A percentile compares a stretch with the other conserved stretches of the same genome.
phyloP scores from a whole-genome alignment of 345 rosid species.

The Aquilaria yunnanensis region DNA sequence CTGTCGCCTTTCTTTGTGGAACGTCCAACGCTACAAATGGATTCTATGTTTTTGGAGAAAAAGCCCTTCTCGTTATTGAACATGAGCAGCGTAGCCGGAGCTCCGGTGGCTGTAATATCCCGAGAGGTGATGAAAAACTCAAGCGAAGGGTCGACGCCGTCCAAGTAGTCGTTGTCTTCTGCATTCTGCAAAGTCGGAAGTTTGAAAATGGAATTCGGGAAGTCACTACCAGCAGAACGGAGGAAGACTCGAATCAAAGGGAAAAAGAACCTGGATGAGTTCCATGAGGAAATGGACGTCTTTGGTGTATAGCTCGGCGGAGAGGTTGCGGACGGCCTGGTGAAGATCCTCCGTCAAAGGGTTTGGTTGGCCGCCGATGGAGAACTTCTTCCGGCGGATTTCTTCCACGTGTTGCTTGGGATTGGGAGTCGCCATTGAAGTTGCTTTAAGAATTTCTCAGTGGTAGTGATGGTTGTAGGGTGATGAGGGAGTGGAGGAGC shows the following conservation, averaged over 20 bases:
- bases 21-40: constrained; percentile 61
- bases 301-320: constrained; percentile 64
- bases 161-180: constrained; percentile 62
- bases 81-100: constrained; percentile 53
- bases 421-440: not conserved
- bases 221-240: too few species aligned
- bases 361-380: constrained; percentile 49
- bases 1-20: constrained; percentile 68
- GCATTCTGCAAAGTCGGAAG: constrained; percentile 42
- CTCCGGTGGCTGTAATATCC: constrained; percentile 66
- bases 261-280: constrained; percentile 41
- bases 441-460: too few species aligned
- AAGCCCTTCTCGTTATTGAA: constrained; percentile 74
- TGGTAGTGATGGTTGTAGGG: too few species aligned
- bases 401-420: constrained; percentile 44
- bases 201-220: too few species aligned
- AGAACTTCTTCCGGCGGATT: constrained; percentile 39
- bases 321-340: constrained; percentile 51
- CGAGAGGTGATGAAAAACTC: constrained; percentile 63
- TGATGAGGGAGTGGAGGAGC: too few species aligned
- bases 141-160: constrained; percentile 61
- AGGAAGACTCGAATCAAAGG: not conserved
- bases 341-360: constrained; percentile 51
- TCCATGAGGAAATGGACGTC: constrained; percentile 79
- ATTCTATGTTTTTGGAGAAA: constrained; percentile 46